A percentile compares a stretch with the other conserved stretches of the same genome.
Evolutionary conservation across 208 protist species (phyloP).

Genomic region (Herpetomonas tarakana): DNA sequence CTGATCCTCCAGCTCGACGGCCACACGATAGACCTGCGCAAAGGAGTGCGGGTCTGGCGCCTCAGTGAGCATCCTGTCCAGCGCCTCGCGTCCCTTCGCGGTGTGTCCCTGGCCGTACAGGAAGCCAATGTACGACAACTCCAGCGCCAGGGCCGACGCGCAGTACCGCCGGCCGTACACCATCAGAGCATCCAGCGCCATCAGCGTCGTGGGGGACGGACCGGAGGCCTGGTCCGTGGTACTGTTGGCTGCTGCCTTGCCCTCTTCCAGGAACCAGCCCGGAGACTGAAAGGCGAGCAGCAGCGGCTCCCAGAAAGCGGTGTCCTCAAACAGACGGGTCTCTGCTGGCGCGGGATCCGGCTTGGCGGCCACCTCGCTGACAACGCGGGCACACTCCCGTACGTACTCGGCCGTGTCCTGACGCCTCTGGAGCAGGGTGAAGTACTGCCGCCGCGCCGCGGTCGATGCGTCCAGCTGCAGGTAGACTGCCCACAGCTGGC

Average conservation of each 20-base stretch:
- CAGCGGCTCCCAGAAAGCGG: conserved; percentile 64
- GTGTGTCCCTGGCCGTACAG: conserved; percentile 68
- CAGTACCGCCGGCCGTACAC: conserved; percentile 33
- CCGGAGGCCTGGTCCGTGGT: too few relatives aligned
- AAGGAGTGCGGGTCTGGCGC: conserved; percentile 51
- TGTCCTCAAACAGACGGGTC: conserved; percentile 33
- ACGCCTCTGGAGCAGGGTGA: conserved; percentile 51
- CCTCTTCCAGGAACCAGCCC: conserved; percentile 42
- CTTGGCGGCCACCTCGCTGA: not conserved
- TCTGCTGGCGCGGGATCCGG: not conserved
- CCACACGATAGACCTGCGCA: conserved; percentile 33
- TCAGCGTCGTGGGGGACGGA: too few relatives aligned
- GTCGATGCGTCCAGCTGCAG: conserved; percentile 53
- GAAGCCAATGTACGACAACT: conserved; percentile 53
- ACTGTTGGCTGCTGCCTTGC: too few relatives aligned
- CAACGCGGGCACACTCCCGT: conserved; percentile 45
- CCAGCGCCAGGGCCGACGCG: conserved; percentile 50
- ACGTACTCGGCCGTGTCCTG: conserved; percentile 43
- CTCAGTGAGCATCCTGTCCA: conserved; percentile 43
- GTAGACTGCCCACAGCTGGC: conserved; percentile 53
- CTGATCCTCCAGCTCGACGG: conserved; percentile 71
- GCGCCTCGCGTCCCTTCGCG: conserved; percentile 27
- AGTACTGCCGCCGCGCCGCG: conserved; percentile 52
- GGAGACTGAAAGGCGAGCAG: conserved; percentile 44
- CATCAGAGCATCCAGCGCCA: conserved; percentile 41